These are phyloP conservation scores for Primulina eburnea DNA, from an alignment of 257 asterid genomes.

Conservation along the genomic window DNA sequence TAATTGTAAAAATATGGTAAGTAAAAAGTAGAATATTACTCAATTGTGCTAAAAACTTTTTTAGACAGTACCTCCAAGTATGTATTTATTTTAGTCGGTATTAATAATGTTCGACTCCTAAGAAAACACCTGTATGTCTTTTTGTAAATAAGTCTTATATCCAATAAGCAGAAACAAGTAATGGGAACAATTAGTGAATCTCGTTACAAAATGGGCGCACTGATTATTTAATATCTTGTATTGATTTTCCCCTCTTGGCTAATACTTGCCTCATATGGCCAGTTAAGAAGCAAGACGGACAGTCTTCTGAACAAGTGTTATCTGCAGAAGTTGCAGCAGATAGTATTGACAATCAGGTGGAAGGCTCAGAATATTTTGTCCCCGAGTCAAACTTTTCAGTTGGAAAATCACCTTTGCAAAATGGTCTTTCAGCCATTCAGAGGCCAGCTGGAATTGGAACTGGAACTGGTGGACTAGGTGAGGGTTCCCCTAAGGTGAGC, in stretches of 20 bases:
- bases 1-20: too few relatives aligned
- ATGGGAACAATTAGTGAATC: neutral
- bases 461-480: slow-evolving; percentile 83
- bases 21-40: too few relatives aligned
- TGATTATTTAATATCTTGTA: slow-evolving; percentile 12
- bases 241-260: slow-evolving; percentile 23
- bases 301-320: slow-evolving; percentile 33
- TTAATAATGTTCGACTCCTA: too few relatives aligned
- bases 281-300: slow-evolving; percentile 44
- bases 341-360: slow-evolving; percentile 38
- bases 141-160: too few relatives aligned
- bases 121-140: too few relatives aligned
- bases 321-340: slow-evolving; percentile 34
- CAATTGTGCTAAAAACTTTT: too few relatives aligned
- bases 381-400: slow-evolving; percentile 65
- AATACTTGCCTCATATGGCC: slow-evolving; percentile 21
- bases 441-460: slow-evolving; percentile 55
- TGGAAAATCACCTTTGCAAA: slow-evolving; percentile 78
- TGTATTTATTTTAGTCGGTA: too few relatives aligned
- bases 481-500: slow-evolving; percentile 90
- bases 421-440: slow-evolving; percentile 47
- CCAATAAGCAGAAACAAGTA: neutral
- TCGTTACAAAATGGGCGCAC: neutral
- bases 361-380: slow-evolving; percentile 46
- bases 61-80: too few relatives aligned